These are phyloP conservation scores for Aspergillus pseudoterreus DNA, from an alignment of 2,329 filamentous ascomycete species.

Conservation along the genomic window DNA sequence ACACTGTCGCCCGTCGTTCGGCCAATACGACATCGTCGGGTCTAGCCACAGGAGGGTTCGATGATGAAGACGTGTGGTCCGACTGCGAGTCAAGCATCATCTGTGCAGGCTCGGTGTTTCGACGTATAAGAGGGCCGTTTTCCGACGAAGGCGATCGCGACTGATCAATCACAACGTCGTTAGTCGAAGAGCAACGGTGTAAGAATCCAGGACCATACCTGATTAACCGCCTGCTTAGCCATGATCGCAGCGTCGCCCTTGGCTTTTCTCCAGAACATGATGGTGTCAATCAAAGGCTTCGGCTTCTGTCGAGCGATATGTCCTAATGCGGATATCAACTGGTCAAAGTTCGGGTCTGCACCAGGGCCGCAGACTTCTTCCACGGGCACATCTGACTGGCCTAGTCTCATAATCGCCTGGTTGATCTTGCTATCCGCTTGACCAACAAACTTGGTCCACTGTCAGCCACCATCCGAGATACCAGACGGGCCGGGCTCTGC, in stretches of 20 bases:
- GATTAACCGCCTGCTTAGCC: constrained; percentile 46
- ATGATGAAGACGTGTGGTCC: constrained; percentile 20
- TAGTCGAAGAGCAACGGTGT: not conserved
- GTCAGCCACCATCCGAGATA: constrained; percentile 27
- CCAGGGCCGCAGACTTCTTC: constrained; percentile 88
- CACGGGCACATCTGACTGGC: constrained; percentile 77
- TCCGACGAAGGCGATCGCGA: constrained; percentile 35
- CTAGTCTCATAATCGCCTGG: constrained; percentile 74
- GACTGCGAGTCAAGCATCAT: constrained; percentile 30
- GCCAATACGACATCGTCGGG: constrained; percentile 74
- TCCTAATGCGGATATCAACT: constrained; percentile 86
- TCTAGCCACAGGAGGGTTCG: constrained; percentile 38
- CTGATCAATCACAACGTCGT: constrained; percentile 10
- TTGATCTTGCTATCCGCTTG: constrained; percentile 96
- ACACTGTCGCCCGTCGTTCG: constrained; percentile 87
- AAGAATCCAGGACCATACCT: constrained; percentile 20
- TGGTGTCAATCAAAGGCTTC: constrained; percentile 90
- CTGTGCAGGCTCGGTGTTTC: constrained; percentile 71
- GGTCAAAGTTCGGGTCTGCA: constrained; percentile 84
- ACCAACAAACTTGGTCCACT: constrained; percentile 67
- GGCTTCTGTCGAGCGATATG: constrained; percentile 94
- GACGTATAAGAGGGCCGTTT: constrained; percentile 54
- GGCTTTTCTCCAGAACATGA: constrained; percentile 96
- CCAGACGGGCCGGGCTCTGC: constrained; percentile 28
- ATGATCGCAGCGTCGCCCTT: constrained; percentile 86